Percentiles rank a stretch among this genome's conserved stretches.
Evolutionary conservation across 345 rosid species (phyloP).

Genomic region (Orychophragmus violaceus): DNA sequence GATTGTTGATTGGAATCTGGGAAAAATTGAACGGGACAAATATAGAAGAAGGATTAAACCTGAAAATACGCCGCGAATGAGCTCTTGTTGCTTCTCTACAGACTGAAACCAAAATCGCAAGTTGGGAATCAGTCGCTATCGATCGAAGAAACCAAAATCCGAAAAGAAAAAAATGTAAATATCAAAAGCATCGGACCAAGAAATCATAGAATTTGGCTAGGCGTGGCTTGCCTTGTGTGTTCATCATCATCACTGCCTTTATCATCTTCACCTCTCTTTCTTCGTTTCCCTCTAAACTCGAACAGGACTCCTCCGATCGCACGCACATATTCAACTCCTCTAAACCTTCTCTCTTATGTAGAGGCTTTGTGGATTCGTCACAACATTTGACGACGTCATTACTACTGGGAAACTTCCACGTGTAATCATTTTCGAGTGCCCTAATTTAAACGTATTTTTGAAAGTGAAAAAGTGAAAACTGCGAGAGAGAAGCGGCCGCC

Average conservation of each 20-base stretch:
- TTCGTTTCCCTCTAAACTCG: background rate
- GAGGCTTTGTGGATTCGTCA: slow-evolving; percentile 8
- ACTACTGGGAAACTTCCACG: slow-evolving; percentile 9
- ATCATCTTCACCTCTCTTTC: slow-evolving; percentile 45
- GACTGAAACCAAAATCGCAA: slow-evolving; percentile 35
- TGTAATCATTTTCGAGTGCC: background rate
- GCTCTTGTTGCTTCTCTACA: slow-evolving; percentile 85
- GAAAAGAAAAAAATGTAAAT: background rate
- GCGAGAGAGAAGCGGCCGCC: background rate
- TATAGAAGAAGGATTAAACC: background rate
- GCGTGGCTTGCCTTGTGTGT: slow-evolving; percentile 91
- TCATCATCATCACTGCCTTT: slow-evolving; percentile 78
- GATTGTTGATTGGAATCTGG: slow-evolving; percentile 33
- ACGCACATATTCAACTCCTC: background rate
- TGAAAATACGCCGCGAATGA: slow-evolving; percentile 44
- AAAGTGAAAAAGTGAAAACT: background rate
- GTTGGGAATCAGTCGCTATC: background rate
- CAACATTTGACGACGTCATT: background rate
- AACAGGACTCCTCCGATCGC: slow-evolving; percentile 19
- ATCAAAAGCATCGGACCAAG: slow-evolving; percentile 35
- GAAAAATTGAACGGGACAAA: too few relatives aligned
- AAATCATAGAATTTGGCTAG: slow-evolving; percentile 77
- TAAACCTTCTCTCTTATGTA: background rate
- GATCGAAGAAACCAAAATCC: background rate
- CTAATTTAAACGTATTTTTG: background rate